Evolutionary conservation across 257 asterid genomes (phyloP), one percentile per base, ranked within the genome.

Genomic region (Penstemon davidsonii): DNA sequence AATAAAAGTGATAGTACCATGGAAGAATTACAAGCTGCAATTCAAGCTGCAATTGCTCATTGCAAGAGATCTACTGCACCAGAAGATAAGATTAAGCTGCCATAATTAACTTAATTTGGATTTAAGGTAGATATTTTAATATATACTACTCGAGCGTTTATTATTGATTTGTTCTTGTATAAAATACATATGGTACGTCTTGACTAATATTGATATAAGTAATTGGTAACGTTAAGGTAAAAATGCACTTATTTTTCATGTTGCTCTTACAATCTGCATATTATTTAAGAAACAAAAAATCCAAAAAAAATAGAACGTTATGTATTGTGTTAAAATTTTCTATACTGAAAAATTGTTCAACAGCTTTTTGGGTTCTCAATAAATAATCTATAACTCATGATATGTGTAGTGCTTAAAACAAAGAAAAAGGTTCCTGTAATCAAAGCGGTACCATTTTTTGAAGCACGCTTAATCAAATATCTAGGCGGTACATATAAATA

Each of bases 21-120:
- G 98, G 98, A 89, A 73, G 98, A 89, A 64, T 60, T 91, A 64
- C 98, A 91, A 71, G 87, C 98, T 63, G 89, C 92, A 3, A 83
- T 86, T 77, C 88, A 81, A 76, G 87, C 91, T 65, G 91, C 91
- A 5, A 86, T 86, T 75, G 87, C 87, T 73, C 88, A 86, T 73
- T 86, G 92, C 83, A 86, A 86, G 79, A 86, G 81, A 6, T 86
- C 92, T 5, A 76, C 76, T 73, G 69, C 83, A 5, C 18, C 58
- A 47, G 81, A 81, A 64, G 79, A 81, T 13, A 71, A 77, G 71
- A 76, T 25, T 41, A 58, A 15, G 9, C 2, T 67, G 54, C 49
- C 55, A 5, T 63, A 49, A 55, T 46, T n/a, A 6, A 12, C 44
- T 53, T 53, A 55, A 45, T 67, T 44, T 68, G 65, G 47, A n/a